Evolutionary conservation across 1,139 yeast species (phyloP).

Genomic region (Geotrichum cucujoidarum): DNA sequence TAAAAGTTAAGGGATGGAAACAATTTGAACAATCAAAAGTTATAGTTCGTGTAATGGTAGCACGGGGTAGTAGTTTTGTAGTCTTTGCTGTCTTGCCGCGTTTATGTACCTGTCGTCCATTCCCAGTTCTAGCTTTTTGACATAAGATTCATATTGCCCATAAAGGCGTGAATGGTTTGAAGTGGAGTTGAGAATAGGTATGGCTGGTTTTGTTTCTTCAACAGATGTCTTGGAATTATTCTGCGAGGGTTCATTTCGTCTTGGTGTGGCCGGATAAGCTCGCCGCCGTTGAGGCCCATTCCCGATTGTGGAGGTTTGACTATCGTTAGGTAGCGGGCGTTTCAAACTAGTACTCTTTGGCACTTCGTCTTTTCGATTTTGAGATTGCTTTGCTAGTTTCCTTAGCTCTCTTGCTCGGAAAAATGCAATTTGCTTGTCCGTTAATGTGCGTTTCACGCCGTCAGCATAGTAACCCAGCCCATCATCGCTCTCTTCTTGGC

Average conservation of each 20-base stretch:
- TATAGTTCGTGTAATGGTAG: slow-evolving; percentile 19
- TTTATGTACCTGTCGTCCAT: slow-evolving; percentile 19
- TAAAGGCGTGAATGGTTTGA: slow-evolving; percentile 18
- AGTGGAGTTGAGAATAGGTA: slow-evolving; percentile 15
- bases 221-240: slow-evolving; percentile 3
- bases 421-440: slow-evolving; percentile 29
- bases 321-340: no score
- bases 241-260: slow-evolving; percentile 7
- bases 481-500: slow-evolving; percentile 8
- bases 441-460: slow-evolving; percentile 28
- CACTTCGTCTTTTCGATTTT: neutral
- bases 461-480: slow-evolving; percentile 24
- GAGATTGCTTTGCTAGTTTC: slow-evolving; percentile 8
- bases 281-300: neutral
- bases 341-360: no score
- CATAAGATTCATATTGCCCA: slow-evolving; percentile 21
- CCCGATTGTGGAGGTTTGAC: no score
- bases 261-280: neutral
- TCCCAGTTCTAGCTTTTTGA: slow-evolving; percentile 20
- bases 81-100: slow-evolving; percentile 15
- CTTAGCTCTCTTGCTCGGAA: slow-evolving; percentile 27
- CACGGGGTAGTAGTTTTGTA: slow-evolving; percentile 25
- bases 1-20: no score
- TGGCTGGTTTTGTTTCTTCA: slow-evolving; percentile 21
- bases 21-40: no score